A percentile compares a stretch with the other conserved stretches of the same genome.
These are phyloP conservation scores for Eremothecium sinecaudum DNA, from an alignment of 1,139 yeast genomes.

Conservation along the genomic window DNA sequence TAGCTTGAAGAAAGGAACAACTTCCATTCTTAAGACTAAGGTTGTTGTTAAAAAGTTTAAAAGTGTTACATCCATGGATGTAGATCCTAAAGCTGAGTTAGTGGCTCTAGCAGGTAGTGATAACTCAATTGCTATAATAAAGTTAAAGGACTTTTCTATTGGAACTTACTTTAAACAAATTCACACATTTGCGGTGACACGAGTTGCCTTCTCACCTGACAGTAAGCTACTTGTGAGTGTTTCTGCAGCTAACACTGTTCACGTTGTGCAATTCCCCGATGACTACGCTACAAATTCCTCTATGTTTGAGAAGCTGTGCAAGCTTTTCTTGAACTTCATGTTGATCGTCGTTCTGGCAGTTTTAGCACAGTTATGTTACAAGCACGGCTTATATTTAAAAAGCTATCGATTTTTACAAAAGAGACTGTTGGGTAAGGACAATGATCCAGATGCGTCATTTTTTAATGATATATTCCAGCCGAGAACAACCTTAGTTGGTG, in stretches of 20 bases:
- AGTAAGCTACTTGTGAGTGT: constrained; percentile 65
- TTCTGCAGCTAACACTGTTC: constrained; percentile 72
- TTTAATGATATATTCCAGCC: constrained; percentile 8
- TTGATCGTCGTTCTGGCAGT: constrained; percentile 36
- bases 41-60: constrained; percentile 46
- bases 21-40: constrained; percentile 34
- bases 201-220: constrained; percentile 58
- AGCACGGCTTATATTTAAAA: constrained; percentile 34
- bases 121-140: constrained; percentile 50
- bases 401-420: constrained; percentile 14
- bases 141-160: constrained; percentile 42
- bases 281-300: constrained; percentile 41
- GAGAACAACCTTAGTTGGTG: constrained; percentile 20
- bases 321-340: constrained; percentile 41
- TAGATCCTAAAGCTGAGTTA: constrained; percentile 35
- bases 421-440: constrained; percentile 20
- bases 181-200: constrained; percentile 76
- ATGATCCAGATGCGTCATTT: constrained; percentile 28
- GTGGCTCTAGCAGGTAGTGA: constrained; percentile 73
- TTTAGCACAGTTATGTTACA: constrained; percentile 34
- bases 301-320: constrained; percentile 29
- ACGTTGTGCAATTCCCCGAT: constrained; percentile 52
- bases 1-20: constrained; percentile 28
- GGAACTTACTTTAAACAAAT: constrained; percentile 47
- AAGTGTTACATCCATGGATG: constrained; percentile 65